These are phyloP conservation scores for Crithidia sp. DNA, from an alignment of 208 protist genomes.

Conservation along the genomic window DNA sequence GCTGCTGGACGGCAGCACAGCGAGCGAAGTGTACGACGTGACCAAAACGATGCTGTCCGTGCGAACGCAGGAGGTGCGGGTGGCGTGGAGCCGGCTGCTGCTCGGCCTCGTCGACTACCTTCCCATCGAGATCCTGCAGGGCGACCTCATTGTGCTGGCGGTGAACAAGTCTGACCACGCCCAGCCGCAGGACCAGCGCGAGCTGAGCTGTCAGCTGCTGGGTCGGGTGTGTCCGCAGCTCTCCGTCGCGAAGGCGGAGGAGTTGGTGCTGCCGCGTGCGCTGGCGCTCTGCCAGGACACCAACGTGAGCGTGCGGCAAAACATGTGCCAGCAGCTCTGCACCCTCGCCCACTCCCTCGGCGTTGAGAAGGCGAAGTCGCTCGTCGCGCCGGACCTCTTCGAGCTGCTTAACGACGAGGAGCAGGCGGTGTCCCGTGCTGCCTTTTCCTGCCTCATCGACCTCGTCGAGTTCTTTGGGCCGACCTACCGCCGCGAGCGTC, in stretches of 20 bases:
- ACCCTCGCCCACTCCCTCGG: slow-evolving; percentile 81
- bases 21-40: slow-evolving; percentile 75
- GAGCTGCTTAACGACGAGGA: slow-evolving; percentile 93
- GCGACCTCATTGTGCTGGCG: slow-evolving; percentile 70
- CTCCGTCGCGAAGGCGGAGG: slow-evolving; percentile 54
- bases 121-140: slow-evolving; percentile 58
- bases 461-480: slow-evolving; percentile 91
- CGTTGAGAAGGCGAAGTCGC: slow-evolving; percentile 74
- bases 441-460: slow-evolving; percentile 90
- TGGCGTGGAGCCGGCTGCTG: slow-evolving; percentile 83
- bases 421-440: slow-evolving; percentile 74
- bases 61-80: slow-evolving; percentile 73
- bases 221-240: slow-evolving; percentile 73
- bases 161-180: slow-evolving; percentile 87
- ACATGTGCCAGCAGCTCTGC: slow-evolving; percentile 88
- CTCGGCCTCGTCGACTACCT: slow-evolving; percentile 69
- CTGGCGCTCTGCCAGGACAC: slow-evolving; percentile 92
- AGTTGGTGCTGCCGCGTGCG: slow-evolving; percentile 72
- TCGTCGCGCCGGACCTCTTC: slow-evolving; percentile 82
- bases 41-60: slow-evolving; percentile 90
- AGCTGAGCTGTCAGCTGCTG: slow-evolving; percentile 87
- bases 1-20: slow-evolving; percentile 55
- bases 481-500: slow-evolving; percentile 77
- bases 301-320: slow-evolving; percentile 81
- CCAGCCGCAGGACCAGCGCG: slow-evolving; percentile 88